A percentile compares a stretch with the other conserved stretches of the same genome.
phyloP scores from a whole-genome alignment of 306 rosid genomes.

The Cucurbita ficifolia region DNA sequence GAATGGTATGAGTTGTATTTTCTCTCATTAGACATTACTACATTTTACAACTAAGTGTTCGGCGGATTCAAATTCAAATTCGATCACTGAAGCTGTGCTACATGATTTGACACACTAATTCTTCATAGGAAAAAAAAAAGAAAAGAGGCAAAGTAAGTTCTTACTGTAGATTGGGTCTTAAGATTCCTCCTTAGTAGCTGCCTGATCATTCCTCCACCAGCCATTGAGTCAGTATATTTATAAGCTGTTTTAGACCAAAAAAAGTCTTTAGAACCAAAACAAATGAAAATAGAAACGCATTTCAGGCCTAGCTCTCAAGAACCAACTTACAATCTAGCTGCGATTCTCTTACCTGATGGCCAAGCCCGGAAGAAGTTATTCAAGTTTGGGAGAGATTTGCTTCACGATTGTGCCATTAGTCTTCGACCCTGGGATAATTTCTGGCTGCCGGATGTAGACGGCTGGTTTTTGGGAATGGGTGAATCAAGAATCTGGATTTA shows the following conservation, averaged over 20 bases:
- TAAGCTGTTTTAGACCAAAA: conserved; percentile 5
- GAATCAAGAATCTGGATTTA: too few relatives aligned
- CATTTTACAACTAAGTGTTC: background rate
- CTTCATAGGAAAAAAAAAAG: background rate
- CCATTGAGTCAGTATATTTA: conserved; percentile 35
- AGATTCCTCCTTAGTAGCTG: conserved; percentile 51
- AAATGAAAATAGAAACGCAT: background rate
- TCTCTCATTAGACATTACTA: background rate
- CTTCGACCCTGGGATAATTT: too few relatives aligned
- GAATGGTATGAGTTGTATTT: background rate
- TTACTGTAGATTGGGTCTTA: conserved; percentile 4
- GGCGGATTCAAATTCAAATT: background rate
- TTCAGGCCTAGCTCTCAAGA: background rate
- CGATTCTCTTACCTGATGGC: too few relatives aligned
- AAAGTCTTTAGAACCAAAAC: background rate
- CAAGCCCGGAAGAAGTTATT: too few relatives aligned
- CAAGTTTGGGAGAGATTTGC: too few relatives aligned
- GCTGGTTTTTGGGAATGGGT: too few relatives aligned
- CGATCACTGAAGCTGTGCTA: background rate
- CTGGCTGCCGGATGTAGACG: too few relatives aligned
- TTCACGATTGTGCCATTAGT: too few relatives aligned
- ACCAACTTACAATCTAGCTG: background rate
- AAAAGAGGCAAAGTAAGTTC: background rate
- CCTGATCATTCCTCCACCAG: conserved; percentile 50
- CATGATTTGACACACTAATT: background rate